Evolutionary conservation across 495 filamentous ascomycete species (phyloP).

Genomic region (Chaetomium tenue): DNA sequence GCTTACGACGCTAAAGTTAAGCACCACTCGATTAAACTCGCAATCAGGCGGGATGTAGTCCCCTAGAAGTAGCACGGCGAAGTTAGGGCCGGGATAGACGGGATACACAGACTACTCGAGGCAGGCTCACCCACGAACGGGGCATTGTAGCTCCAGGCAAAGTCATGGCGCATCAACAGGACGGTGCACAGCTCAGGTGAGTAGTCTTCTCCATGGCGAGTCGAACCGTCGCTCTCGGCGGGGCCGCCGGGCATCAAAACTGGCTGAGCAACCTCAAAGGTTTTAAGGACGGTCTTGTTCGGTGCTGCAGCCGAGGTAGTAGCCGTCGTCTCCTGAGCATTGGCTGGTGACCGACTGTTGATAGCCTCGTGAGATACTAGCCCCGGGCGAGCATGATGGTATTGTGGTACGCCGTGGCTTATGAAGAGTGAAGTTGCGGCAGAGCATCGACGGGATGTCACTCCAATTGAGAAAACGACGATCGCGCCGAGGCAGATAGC

Average conservation of each 20-base stretch:
- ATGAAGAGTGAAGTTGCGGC: not conserved
- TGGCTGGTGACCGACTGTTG: conserved; percentile 5
- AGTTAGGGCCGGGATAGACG: not conserved
- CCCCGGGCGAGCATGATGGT: not conserved
- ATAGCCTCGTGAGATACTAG: not conserved
- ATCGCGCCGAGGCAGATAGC: conserved; percentile 1
- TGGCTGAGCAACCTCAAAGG: conserved; percentile 70
- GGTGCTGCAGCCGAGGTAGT: conserved; percentile 25
- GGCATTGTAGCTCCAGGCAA: conserved; percentile 72
- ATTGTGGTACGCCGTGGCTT: not conserved
- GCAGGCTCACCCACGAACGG: conserved; percentile 69
- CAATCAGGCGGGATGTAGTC: conserved; percentile 67
- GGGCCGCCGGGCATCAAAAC: conserved; percentile 51
- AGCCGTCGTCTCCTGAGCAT: conserved; percentile 3
- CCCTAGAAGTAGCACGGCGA: conserved; percentile 42
- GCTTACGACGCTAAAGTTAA: conserved; percentile 80
- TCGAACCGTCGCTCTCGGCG: conserved; percentile 38
- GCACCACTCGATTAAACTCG: conserved; percentile 71
- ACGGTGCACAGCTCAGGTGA: conserved; percentile 48
- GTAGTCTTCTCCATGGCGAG: conserved; percentile 22
- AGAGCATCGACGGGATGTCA: conserved; percentile 1
- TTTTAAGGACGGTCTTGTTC: conserved; percentile 47
- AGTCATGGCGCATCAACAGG: conserved; percentile 68
- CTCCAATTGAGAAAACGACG: conserved; percentile 6
- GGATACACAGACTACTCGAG: not conserved